These are phyloP conservation scores for Tolypocladium album DNA, from an alignment of 2,329 filamentous ascomycete species.

Conservation along the genomic window DNA sequence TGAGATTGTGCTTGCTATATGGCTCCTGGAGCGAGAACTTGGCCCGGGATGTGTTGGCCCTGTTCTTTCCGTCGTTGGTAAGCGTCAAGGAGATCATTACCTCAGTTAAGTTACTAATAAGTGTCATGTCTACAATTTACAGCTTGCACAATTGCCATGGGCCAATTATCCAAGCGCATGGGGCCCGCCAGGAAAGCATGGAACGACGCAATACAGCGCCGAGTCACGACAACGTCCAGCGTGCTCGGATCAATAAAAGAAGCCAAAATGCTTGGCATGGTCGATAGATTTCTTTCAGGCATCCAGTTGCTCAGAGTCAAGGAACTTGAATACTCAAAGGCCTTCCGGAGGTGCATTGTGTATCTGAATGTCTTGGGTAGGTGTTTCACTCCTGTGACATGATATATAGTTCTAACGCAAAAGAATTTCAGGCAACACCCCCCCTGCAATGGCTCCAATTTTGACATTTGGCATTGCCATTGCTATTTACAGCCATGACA, in stretches of 20 bases:
- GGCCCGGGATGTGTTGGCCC: slow-evolving; percentile 34
- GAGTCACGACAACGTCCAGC: slow-evolving; percentile 14
- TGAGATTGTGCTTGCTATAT: slow-evolving; percentile 32
- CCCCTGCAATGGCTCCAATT: slow-evolving; percentile 1
- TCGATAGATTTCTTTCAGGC: slow-evolving; percentile 4
- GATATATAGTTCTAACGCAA: too few species aligned
- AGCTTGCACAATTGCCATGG: slow-evolving; percentile 1
- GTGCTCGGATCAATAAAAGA: slow-evolving; percentile 19
- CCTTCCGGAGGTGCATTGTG: slow-evolving; percentile 9
- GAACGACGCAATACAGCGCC: slow-evolving; percentile 17
- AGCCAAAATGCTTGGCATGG: slow-evolving; percentile 19
- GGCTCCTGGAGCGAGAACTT: slow-evolving; percentile 31
- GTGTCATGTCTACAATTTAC: too few species aligned
- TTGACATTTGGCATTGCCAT: slow-evolving; percentile 12
- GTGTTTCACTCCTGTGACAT: background rate
- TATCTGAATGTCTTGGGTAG: slow-evolving; percentile 10
- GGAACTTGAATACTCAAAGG: slow-evolving; percentile 9
- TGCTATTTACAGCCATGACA: background rate
- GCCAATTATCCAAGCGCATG: slow-evolving; percentile 4
- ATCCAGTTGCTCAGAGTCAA: slow-evolving; percentile 8
- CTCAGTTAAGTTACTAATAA: too few species aligned
- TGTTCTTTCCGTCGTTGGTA: slow-evolving; percentile 20
- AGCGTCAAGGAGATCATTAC: too few species aligned
- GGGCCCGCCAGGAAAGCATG: slow-evolving; percentile 7
- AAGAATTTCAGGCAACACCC: too few species aligned